Evolutionary conservation across 1,284 basidiomycete genomes (phyloP).

Genomic region (Prillingera fragicola): DNA sequence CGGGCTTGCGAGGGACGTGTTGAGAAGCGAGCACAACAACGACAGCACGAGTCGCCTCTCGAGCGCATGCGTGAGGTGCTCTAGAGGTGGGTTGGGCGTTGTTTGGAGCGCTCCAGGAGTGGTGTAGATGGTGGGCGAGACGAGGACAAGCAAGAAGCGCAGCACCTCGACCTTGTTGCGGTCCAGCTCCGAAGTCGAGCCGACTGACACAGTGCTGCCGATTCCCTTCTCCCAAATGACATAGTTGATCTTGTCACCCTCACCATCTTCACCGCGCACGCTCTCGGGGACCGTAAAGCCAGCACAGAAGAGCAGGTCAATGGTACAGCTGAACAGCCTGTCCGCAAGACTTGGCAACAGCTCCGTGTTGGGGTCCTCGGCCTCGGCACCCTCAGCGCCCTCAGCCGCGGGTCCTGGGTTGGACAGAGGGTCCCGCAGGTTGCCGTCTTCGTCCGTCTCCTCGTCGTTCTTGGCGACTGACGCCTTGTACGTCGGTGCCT

Average conservation of each 20-base stretch:
- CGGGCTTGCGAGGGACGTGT: slow-evolving; percentile 67
- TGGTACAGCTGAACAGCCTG: slow-evolving; percentile 65
- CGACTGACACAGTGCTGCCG: slow-evolving; percentile 69
- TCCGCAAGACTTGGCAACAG: slow-evolving; percentile 67
- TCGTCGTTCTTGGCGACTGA: slow-evolving; percentile 20
- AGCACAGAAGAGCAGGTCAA: slow-evolving; percentile 83
- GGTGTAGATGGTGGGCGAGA: slow-evolving; percentile 81
- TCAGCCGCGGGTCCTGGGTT: slow-evolving; percentile 8
- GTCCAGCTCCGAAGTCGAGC: slow-evolving; percentile 63
- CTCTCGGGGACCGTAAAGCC: slow-evolving; percentile 79
- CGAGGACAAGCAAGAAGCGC: slow-evolving; percentile 72
- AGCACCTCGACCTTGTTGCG: slow-evolving; percentile 78
- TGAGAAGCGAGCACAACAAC: slow-evolving; percentile 81
- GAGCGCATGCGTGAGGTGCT: slow-evolving; percentile 68
- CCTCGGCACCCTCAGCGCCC: slow-evolving; percentile 13
- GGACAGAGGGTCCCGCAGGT: slow-evolving; percentile 30
- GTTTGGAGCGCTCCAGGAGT: slow-evolving; percentile 64
- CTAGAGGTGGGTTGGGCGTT: slow-evolving; percentile 66
- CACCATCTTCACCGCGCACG: slow-evolving; percentile 63
- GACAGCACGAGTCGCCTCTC: slow-evolving; percentile 76
- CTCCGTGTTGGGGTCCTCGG: slow-evolving; percentile 47
- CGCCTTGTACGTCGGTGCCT: slow-evolving; percentile 40
- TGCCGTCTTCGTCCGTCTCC: slow-evolving; percentile 10
- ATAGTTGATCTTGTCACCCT: slow-evolving; percentile 65
- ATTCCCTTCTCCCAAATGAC: slow-evolving; percentile 78